Conservation (phyloP, 108 stramenopile genomes). For the Discostella pseudostelligera region DNA sequence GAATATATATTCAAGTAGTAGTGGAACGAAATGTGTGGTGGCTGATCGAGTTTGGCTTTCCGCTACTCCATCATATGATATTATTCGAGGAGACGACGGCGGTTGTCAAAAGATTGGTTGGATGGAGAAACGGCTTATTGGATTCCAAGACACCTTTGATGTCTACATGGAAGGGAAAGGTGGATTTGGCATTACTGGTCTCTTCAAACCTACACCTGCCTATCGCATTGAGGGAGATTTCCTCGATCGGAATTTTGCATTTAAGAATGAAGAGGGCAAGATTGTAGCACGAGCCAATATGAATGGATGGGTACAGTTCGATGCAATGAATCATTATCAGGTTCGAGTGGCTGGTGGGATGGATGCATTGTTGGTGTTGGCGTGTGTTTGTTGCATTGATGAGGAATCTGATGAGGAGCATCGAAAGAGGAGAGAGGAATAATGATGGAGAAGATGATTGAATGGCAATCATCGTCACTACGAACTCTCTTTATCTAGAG, state of each 20-base stretch:
- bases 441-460: conserved; percentile 19
- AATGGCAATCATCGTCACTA: too few species aligned
- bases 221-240: conserved; percentile 74
- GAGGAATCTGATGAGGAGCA: conserved; percentile 86
- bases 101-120: conserved; percentile 76
- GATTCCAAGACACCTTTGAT: conserved; percentile 74
- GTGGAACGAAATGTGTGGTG: conserved; percentile 23
- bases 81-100: conserved; percentile 47
- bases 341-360: conserved; percentile 70
- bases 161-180: conserved; percentile 60
- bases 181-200: conserved; percentile 52
- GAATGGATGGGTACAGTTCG: conserved; percentile 64
- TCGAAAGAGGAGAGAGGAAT: conserved; percentile 47
- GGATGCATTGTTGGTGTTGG: conserved; percentile 72
- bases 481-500: too few species aligned
- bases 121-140: conserved; percentile 68
- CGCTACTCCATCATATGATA: conserved; percentile 69
- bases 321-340: conserved; percentile 80
- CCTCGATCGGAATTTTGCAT: conserved; percentile 66
- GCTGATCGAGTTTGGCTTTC: conserved; percentile 71
- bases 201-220: conserved; percentile 65
- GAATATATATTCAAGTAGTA: conserved; percentile 31
- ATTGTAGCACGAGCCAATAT: conserved; percentile 65
- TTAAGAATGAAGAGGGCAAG: conserved; percentile 58
- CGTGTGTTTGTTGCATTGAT: conserved; percentile 81